Evolutionary conservation across 2,329 filamentous ascomycete species (phyloP).

Genomic region (Pseudogymnoascus sp.): DNA sequence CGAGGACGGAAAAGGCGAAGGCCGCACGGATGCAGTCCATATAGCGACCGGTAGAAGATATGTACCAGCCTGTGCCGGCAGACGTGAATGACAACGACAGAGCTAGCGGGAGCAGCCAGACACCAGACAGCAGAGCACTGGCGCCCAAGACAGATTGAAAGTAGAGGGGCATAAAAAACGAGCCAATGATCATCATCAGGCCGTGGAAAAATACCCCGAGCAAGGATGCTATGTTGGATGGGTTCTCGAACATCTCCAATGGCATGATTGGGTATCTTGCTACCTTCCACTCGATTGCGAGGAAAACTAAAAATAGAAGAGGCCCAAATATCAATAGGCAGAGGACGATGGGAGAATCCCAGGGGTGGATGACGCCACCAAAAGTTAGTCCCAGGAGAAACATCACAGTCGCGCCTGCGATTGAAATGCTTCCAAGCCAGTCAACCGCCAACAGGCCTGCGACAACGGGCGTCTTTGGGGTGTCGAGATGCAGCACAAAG

Average conservation of each 20-base stretch:
- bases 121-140: slow-evolving; percentile 64
- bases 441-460: slow-evolving; percentile 56
- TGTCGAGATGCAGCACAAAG: slow-evolving; percentile 60
- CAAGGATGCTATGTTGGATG: slow-evolving; percentile 60
- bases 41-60: slow-evolving; percentile 61
- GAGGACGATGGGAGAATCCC: slow-evolving; percentile 26
- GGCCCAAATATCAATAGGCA: slow-evolving; percentile 54
- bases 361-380: slow-evolving; percentile 67
- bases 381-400: slow-evolving; percentile 80
- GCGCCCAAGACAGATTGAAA: slow-evolving; percentile 70
- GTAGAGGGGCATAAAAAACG: slow-evolving; percentile 49
- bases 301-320: slow-evolving; percentile 51
- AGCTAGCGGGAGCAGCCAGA: slow-evolving; percentile 67
- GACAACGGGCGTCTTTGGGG: slow-evolving; percentile 54
- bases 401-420: slow-evolving; percentile 72
- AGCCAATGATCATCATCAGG: slow-evolving; percentile 31
- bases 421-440: slow-evolving; percentile 53
- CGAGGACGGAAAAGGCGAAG: slow-evolving; percentile 53
- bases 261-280: slow-evolving; percentile 77
- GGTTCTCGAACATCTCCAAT: slow-evolving; percentile 57
- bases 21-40: slow-evolving; percentile 53
- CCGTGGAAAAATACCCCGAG: slow-evolving; percentile 65
- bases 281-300: slow-evolving; percentile 64
- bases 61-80: slow-evolving; percentile 47
- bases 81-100: slow-evolving; percentile 60